Evolutionary conservation across 2,329 filamentous ascomycete species (phyloP).

Genomic region (Rutstroemia sp.): DNA sequence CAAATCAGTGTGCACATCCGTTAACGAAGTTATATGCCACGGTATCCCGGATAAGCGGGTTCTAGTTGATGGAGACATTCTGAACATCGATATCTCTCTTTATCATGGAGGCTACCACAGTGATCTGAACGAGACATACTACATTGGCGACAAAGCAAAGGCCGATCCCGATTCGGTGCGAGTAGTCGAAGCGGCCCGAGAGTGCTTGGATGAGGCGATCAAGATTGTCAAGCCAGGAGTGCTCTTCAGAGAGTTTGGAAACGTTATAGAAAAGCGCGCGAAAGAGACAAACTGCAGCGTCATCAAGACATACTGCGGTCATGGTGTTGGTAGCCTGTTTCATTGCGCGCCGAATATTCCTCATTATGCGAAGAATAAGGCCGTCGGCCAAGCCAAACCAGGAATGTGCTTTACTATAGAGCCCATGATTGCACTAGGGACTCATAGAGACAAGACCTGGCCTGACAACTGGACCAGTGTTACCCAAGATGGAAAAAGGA

Average conservation of each 20-base stretch:
- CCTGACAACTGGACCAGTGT: slow-evolving; percentile 98
- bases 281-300: slow-evolving; percentile 81
- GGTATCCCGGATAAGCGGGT: slow-evolving; percentile 90
- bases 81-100: slow-evolving; percentile 93
- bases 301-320: slow-evolving; percentile 92
- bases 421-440: slow-evolving; percentile 93
- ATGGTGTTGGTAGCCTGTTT: slow-evolving; percentile 90
- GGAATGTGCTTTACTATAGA: slow-evolving; percentile 99
- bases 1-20: slow-evolving; percentile 93
- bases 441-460: slow-evolving; percentile 90
- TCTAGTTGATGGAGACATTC: slow-evolving; percentile 84
- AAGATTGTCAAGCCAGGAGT: slow-evolving; percentile 88
- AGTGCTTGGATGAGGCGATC: slow-evolving; percentile 87
- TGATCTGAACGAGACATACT: slow-evolving; percentile 98
- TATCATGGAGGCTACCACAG: slow-evolving; percentile 95
- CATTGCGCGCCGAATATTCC: slow-evolving; percentile 91
- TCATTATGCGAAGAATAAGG: slow-evolving; percentile 98
- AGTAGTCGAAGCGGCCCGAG: slow-evolving; percentile 82
- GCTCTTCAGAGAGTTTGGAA: slow-evolving; percentile 86
- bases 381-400: slow-evolving; percentile 84
- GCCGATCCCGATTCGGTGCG: slow-evolving; percentile 80
- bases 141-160: slow-evolving; percentile 82
- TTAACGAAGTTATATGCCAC: slow-evolving; percentile 98
- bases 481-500: slow-evolving; percentile 80
- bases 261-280: slow-evolving; percentile 90